Base-by-base conservation (phyloP, 208 protist genomes). In the Herpetomonas samuelpessoai region DNA sequence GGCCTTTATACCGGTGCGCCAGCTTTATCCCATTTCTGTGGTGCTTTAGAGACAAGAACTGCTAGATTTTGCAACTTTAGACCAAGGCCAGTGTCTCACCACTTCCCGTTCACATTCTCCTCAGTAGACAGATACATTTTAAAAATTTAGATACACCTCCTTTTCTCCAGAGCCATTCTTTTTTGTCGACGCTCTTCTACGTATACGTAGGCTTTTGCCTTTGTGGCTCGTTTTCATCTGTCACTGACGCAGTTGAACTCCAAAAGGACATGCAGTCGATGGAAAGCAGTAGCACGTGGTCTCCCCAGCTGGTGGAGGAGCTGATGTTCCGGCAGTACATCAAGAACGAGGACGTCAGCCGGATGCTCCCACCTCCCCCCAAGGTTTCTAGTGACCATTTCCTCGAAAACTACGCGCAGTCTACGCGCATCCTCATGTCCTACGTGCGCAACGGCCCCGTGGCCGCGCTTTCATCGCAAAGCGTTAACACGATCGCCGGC, bases 271-370 rank as follows among this genome's bases (percentile, higher is more conserved):
- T 46, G 27, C 25, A 29, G 29, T 27, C 26, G 29, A 26, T 62
- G 16, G 79, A 81, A 69, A 69, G 70, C 27, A 53, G 63, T n/a
- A 68, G 64, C 14, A 49, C 60, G n/a, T 95, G 88, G 86, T 81
- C 74, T 0, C 74, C 88, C 26, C 63, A 86, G 27, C 62, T 89
- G 45, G 85, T 92, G 1, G 85, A 95, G 71, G 88, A 95, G 48
- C 74, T 95, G 39, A 68, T 95, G n/a, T 95, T 92, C 55, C 75
- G 76, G 30, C 84, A 92, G 71, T 95, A 83, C 63, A 88, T 92
- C 54, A 91, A 95, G 53, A 76, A 89, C 28, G 88, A 95, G 68
- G 88, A 95, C 54, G 73, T 95, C 16, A 77, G 75, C 3, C 58
- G 48, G 28, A 51, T 78, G 3, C 72, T 95, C 19, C 88, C 88